Evolutionary conservation across 2,329 filamentous ascomycete genomes (phyloP).

Genomic region (Epichloe sylvatica): DNA sequence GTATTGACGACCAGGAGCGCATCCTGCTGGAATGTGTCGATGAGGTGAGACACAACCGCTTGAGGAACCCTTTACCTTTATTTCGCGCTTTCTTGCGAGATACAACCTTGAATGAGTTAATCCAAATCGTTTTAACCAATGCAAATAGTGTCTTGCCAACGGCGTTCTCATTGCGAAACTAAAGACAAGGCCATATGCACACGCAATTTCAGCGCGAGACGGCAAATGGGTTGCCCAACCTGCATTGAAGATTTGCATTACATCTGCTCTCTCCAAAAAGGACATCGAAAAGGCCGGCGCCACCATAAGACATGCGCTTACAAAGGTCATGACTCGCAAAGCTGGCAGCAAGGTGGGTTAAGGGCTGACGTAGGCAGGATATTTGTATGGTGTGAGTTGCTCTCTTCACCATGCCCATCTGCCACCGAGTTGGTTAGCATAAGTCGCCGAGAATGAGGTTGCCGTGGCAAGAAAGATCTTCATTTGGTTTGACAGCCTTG

Average conservation of each 20-base stretch:
- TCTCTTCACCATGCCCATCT: not conserved
- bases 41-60: slow-evolving; percentile 49
- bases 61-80: not conserved
- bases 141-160: slow-evolving; percentile 59
- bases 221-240: slow-evolving; percentile 57
- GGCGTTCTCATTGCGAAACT: slow-evolving; percentile 79
- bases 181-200: slow-evolving; percentile 59
- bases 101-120: not conserved
- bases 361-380: not conserved
- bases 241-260: slow-evolving; percentile 83
- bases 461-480: not conserved
- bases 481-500: not conserved
- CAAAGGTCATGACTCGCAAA: slow-evolving; percentile 69
- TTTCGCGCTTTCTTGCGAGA: too few species aligned
- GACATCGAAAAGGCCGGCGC: slow-evolving; percentile 90
- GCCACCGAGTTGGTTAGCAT: not conserved
- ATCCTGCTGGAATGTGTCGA: slow-evolving; percentile 88
- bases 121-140: not conserved
- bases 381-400: not conserved
- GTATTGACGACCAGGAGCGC: slow-evolving; percentile 64
- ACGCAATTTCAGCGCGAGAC: slow-evolving; percentile 52
- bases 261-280: slow-evolving; percentile 81
- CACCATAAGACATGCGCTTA: slow-evolving; percentile 80
- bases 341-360: slow-evolving; percentile 25
- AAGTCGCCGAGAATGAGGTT: not conserved